phyloP scores from a whole-genome alignment of 2,329 filamentous ascomycete species.

The Talaromyces marneffei region DNA sequence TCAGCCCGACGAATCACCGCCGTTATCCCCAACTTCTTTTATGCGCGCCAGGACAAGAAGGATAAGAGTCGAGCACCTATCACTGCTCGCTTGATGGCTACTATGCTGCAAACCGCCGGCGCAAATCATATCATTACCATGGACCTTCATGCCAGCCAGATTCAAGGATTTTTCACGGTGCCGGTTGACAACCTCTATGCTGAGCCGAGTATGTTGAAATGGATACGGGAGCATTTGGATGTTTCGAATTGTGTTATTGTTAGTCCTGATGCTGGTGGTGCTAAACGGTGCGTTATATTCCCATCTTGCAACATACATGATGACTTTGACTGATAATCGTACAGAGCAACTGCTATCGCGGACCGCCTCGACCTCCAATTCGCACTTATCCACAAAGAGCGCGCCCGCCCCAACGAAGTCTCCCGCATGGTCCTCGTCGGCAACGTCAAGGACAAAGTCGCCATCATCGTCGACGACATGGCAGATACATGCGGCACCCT shows the following conservation, averaged over 20 bases:
- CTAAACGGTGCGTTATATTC: conserved; percentile 60
- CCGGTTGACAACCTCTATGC: conserved; percentile 81
- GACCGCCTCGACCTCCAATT: conserved; percentile 86
- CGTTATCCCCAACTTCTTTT: conserved; percentile 93
- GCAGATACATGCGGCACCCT: conserved; percentile 89
- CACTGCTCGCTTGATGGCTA: conserved; percentile 89
- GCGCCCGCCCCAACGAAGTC: conserved; percentile 83
- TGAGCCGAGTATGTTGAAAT: conserved; percentile 83
- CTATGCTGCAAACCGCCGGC: conserved; percentile 93
- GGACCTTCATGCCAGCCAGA: conserved; percentile 90
- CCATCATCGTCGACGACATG: conserved; percentile 97
- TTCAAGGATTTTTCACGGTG: conserved; percentile 91
- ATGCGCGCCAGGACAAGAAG: conserved; percentile 96
- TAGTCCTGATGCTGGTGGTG: conserved; percentile 88
- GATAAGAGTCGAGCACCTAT: conserved; percentile 95
- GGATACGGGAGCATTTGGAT: conserved; percentile 81
- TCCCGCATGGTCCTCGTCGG: conserved; percentile 94
- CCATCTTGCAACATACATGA: no score
- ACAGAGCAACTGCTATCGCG: conserved; percentile 79
- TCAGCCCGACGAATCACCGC: conserved; percentile 88
- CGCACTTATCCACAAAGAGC: conserved; percentile 94
- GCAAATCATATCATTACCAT: conserved; percentile 94
- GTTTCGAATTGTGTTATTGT: conserved; percentile 86
- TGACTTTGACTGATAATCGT: background rate
- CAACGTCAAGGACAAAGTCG: conserved; percentile 82